Base-by-base conservation (phyloP, 805 yeast species). In the Myxozyma mucilagina region DNA sequence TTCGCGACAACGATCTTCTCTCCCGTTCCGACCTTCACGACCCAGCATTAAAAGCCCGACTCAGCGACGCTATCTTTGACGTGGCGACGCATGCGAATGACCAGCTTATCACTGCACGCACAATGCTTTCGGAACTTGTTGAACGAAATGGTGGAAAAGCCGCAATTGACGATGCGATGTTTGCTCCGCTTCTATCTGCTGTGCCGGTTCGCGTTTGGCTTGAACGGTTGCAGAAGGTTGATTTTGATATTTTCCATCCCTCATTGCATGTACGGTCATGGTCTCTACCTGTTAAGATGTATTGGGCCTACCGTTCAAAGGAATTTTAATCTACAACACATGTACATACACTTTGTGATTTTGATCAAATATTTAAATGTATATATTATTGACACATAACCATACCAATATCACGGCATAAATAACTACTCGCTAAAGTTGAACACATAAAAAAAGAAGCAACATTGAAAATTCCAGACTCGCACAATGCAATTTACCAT, bases 61-160 rank as follows among this genome's bases (percentile, higher is more conserved):
- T 87, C 59, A 80, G 82, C 61, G 84, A 86, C 68, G 83, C 85
- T 8, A 78, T 87, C 1, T 90, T 81, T 69, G 89, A 86, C 50
- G 82, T 87, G 4, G 89, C 94, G 1, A 83, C 87, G 4, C 75
- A 80, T 0, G 94, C 96, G 2, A 89, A 90, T 73, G 96, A 89
- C 71, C 96, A 89, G 72, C 69, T 90, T 2, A 71, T 89, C 4
- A 77, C 91, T 0, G 90, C 94, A 1, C 76, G 87, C 53, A 72
- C 76, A n/a, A 83, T 87, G 66, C 71, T 87, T 29, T 61, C 67
- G 0, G 70, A 76, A 36, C 71, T 81, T 13, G 75, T 74, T 56
- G 63, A 60, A 2, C 78, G 76, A 16, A 77, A 83, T n/a, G 64
- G 77, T 68, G 67, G 72, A 70, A 42, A 64, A 51, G 9, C 67